Evolutionary conservation across 2,329 filamentous ascomycete genomes (phyloP).

Genomic region (Nemania sp.): DNA sequence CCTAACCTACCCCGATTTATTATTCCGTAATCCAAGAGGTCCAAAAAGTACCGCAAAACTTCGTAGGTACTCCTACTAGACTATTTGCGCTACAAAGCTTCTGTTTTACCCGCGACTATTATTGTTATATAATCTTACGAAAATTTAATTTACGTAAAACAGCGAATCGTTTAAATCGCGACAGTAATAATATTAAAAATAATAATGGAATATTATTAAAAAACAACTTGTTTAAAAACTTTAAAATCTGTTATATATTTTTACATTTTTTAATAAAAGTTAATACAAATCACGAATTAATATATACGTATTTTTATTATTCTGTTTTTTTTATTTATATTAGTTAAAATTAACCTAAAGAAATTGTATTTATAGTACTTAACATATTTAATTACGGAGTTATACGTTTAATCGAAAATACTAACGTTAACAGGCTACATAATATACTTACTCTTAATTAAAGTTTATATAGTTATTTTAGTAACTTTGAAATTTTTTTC

Average conservation of each 20-base stretch:
- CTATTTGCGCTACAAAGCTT: constrained; percentile 33
- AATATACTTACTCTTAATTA: constrained; percentile 35
- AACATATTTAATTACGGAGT: constrained; percentile 47
- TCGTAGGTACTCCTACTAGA: constrained; percentile 32
- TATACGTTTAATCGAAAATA: constrained; percentile 42
- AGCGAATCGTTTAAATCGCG: constrained; percentile 16
- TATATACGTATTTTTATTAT: constrained; percentile 1
- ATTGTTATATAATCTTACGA: constrained; percentile 36
- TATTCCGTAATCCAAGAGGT: constrained; percentile 31
- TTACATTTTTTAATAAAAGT: constrained; percentile 9
- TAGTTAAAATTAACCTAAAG: constrained; percentile 30
- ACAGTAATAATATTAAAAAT: constrained; percentile 27
- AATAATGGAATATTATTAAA: constrained; percentile 28
- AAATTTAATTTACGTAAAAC: constrained; percentile 28
- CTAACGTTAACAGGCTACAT: constrained; percentile 45
- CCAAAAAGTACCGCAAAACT: constrained; percentile 23
- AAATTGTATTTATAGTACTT: constrained; percentile 43
- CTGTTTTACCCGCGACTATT: constrained; percentile 37
- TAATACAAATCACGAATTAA: constrained; percentile 8
- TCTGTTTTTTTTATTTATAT: too few relatives aligned
- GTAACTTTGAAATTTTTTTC: constrained; percentile 40
- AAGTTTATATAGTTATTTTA: constrained; percentile 37
- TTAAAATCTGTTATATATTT: too few relatives aligned
- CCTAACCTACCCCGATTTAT: constrained; percentile 32
- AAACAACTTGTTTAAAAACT: too few relatives aligned